Base-by-base conservation (phyloP, 2,329 filamentous ascomycete species). In the Magnaporthales sp. region DNA sequence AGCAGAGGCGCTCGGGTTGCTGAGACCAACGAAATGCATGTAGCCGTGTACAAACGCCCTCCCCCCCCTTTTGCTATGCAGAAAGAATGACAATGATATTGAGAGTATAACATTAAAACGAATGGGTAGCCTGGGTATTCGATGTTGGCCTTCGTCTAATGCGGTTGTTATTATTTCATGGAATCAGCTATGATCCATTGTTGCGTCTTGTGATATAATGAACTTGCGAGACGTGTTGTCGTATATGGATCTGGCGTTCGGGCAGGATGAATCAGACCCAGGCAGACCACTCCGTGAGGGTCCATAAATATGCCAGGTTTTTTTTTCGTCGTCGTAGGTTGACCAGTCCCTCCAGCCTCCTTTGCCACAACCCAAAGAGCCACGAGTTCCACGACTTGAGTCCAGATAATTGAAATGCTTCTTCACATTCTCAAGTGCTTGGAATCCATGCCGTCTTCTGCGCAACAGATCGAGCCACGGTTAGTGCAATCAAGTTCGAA, bases 1-100 rank as follows among this genome's bases (percentile, higher is more conserved):
- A 46, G 38, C 38, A 46, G 38, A 19, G 38, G 38, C 38, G 38
- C 38, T 46, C 38, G 38, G 38, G 38, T 46, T 46, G 38, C 15
- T 46, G 38, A 46, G 38, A 46, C 61, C 27, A 62, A 26, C 24
- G 27, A 62, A 62, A 62, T 29, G 27, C 61, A 62, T 62, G 27
- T 32, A 30, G 27, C 29, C 31, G 61, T 62, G 61, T 62, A 62
- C 31, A 62, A 30, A 32, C 31, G 27, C 61, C 61, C 61, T 46
- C 27, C 61, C 61, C 31, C 61, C 61, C n/a, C n/a, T n/a, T 29
- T 30, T 29, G 27, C n/a, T 62, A 62, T 62, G 29, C 29, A 62
- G 27, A 66, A 69, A 67, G 69, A 67, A 62, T 66, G 58, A 69
- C 63, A 19, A 46, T 46, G 38, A 46, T 46, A 19, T 46, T 46